phyloP scores from a whole-genome alignment of 805 yeast species.

The Komagataella pseudopastoris region DNA sequence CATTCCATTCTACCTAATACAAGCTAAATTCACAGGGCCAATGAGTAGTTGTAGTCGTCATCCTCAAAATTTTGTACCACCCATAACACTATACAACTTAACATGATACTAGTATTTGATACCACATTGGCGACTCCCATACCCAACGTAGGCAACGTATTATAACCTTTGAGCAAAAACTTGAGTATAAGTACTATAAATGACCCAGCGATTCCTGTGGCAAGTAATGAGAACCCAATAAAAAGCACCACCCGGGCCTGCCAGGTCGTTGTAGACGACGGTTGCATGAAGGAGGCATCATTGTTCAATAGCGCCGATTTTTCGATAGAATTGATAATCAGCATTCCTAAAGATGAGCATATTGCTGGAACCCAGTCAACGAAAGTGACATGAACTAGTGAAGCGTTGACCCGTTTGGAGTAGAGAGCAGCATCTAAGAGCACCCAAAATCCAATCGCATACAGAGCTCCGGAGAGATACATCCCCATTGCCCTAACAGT shows the following conservation, averaged over 20 bases:
- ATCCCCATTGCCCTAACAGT: slow-evolving; percentile 63
- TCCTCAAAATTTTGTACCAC: slow-evolving; percentile 91
- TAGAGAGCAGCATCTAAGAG: slow-evolving; percentile 82
- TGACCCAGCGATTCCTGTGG: slow-evolving; percentile 90
- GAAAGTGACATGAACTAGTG: slow-evolving; percentile 76
- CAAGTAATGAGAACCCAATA: slow-evolving; percentile 82
- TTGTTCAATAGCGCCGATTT: slow-evolving; percentile 42
- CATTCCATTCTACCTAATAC: background rate
- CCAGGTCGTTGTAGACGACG: slow-evolving; percentile 55
- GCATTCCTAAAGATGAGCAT: slow-evolving; percentile 81
- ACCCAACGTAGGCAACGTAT: slow-evolving; percentile 73
- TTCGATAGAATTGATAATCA: slow-evolving; percentile 64
- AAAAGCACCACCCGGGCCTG: slow-evolving; percentile 86
- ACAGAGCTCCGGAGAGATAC: slow-evolving; percentile 63
- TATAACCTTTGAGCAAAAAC: slow-evolving; percentile 64
- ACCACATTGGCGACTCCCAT: slow-evolving; percentile 89
- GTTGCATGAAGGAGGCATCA: slow-evolving; percentile 18
- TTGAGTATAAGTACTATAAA: slow-evolving; percentile 79
- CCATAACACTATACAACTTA: slow-evolving; percentile 87
- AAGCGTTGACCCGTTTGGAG: slow-evolving; percentile 75
- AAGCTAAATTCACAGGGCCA: slow-evolving; percentile 29
- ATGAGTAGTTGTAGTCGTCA: slow-evolving; percentile 75
- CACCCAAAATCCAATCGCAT: slow-evolving; percentile 81
- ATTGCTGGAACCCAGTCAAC: slow-evolving; percentile 94
- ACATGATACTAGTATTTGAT: slow-evolving; percentile 66